phyloP scores from a whole-genome alignment of 371 early-diverging fungal species.

The Rhizopus arrhizus region DNA sequence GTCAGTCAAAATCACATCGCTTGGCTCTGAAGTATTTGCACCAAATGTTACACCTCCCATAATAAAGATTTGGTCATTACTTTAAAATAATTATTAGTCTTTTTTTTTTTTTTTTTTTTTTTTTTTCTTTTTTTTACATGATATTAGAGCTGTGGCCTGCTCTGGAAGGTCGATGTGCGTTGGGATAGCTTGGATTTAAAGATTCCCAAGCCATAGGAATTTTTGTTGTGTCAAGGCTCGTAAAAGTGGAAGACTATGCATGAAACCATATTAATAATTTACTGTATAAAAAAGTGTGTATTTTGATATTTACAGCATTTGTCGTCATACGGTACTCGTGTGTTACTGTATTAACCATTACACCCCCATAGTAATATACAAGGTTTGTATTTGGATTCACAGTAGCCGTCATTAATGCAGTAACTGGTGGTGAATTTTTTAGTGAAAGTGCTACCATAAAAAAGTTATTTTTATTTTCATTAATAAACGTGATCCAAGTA shows the following conservation, averaged over 20 bases:
- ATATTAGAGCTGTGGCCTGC: slow-evolving; percentile 36
- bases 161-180: slow-evolving; percentile 34
- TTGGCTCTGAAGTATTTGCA: slow-evolving; percentile 6
- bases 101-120: background rate
- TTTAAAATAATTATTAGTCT: slow-evolving; percentile 6
- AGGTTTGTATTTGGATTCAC: slow-evolving; percentile 24
- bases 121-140: slow-evolving; percentile 28
- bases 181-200: slow-evolving; percentile 23
- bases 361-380: slow-evolving; percentile 48
- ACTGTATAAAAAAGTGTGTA: background rate
- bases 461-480: background rate
- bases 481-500: background rate
- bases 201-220: slow-evolving; percentile 21
- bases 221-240: slow-evolving; percentile 26
- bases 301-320: background rate
- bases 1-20: slow-evolving; percentile 24
- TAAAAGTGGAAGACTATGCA: slow-evolving; percentile 29
- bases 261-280: background rate
- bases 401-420: slow-evolving; percentile 39
- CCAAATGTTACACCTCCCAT: slow-evolving; percentile 36
- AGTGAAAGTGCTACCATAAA: background rate
- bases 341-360: slow-evolving; percentile 8
- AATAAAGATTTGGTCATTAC: slow-evolving; percentile 42
- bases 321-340: background rate
- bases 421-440: slow-evolving; percentile 12